Evolutionary conservation across 768 basidiomycete genomes (phyloP).

Genomic region (Mycena venus): DNA sequence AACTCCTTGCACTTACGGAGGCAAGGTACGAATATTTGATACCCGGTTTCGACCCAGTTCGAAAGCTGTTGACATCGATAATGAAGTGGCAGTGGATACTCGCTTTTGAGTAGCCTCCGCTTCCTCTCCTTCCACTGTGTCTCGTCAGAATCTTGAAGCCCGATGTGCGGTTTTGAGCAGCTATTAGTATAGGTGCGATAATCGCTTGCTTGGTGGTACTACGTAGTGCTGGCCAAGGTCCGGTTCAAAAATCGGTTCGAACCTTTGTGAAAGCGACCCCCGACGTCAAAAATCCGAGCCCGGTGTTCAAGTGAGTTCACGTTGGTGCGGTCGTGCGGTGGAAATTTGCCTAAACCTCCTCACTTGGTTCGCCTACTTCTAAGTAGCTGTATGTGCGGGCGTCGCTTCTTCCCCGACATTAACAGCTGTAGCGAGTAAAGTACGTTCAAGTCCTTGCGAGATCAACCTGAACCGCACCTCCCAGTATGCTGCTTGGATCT

Average conservation of each 20-base stretch:
- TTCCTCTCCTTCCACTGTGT: background rate
- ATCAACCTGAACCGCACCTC: no score
- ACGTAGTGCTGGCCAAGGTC: no score
- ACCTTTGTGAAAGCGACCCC: background rate
- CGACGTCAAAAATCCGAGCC: background rate
- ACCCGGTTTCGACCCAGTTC: background rate
- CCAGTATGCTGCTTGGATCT: no score
- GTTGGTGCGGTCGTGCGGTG: background rate
- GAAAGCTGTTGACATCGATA: background rate
- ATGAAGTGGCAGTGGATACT: conserved; percentile 2
- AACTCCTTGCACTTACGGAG: no score
- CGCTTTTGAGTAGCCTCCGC: background rate
- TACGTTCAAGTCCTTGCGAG: no score
- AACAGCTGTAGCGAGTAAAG: no score
- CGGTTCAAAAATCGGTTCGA: no score
- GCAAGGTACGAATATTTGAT: background rate
- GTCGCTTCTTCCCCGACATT: no score
- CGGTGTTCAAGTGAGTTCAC: no score
- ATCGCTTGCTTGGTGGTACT: background rate
- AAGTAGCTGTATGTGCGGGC: background rate
- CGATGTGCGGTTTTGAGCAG: background rate
- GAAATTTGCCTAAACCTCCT: background rate
- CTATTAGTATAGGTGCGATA: background rate
- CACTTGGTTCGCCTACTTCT: background rate
- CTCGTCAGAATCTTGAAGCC: background rate